Percentiles rank a stretch among this genome's conserved stretches.
These are phyloP conservation scores for Fusarium tuaranense DNA, from an alignment of 2,329 filamentous ascomycete genomes.

Conservation along the genomic window DNA sequence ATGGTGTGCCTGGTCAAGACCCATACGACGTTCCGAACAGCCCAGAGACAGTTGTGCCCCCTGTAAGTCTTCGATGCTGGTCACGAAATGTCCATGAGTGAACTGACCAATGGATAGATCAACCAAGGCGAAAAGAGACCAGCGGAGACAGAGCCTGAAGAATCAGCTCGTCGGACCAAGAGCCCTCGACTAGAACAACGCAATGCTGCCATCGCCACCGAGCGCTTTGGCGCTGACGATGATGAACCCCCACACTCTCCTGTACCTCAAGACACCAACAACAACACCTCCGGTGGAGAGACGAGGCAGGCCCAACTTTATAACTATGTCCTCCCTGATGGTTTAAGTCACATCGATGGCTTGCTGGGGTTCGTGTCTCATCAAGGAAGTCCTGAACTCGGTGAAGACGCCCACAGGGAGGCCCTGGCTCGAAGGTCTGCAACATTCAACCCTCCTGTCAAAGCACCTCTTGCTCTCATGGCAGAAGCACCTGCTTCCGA, in stretches of 20 bases:
- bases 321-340: neutral
- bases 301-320: neutral
- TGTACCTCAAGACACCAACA: neutral
- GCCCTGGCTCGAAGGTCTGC: neutral
- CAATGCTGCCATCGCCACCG: too few relatives aligned
- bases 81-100: neutral
- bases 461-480: conserved; percentile 5
- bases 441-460: neutral
- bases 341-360: neutral
- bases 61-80: neutral
- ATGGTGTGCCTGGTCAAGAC: neutral
- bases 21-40: neutral
- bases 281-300: neutral
- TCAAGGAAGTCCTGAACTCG: neutral
- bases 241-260: neutral
- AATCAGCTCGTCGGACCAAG: neutral
- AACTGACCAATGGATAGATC: neutral
- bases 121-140: neutral
- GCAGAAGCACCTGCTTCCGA: neutral
- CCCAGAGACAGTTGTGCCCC: neutral
- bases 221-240: neutral
- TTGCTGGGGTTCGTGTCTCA: neutral
- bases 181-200: neutral
- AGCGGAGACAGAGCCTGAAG: conserved; percentile 9
- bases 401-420: neutral